Conservation (phyloP, 2,329 filamentous ascomycete species). For the Fusarium pininemorale region DNA sequence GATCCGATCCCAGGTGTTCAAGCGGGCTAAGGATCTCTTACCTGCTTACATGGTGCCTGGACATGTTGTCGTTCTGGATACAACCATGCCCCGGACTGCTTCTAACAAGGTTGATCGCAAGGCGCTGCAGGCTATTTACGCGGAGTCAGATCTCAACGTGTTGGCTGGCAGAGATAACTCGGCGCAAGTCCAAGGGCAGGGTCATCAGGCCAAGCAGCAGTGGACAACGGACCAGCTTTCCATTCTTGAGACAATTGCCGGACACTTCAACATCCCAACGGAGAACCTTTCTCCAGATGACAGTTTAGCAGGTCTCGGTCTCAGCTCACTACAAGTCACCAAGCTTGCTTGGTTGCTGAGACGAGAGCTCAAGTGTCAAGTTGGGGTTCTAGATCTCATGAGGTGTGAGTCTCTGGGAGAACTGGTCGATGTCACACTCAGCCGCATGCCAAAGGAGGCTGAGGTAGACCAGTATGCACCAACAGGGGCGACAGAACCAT, state of each 20-base stretch:
- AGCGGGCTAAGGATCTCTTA: constrained; percentile 4
- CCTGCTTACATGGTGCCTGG: constrained; percentile 26
- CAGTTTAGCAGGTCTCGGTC: constrained; percentile 15
- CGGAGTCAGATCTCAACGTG: not conserved
- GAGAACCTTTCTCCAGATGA: constrained; percentile 1
- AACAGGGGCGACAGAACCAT: not conserved
- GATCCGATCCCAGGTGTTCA: constrained; percentile 10
- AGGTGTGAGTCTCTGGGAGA: constrained; percentile 4
- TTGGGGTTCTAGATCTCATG: constrained; percentile 23
- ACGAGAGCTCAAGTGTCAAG: constrained; percentile 5
- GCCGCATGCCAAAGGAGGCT: not conserved
- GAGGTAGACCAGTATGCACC: accelerated
- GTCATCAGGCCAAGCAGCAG: not conserved
- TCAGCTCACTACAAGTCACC: constrained; percentile 24
- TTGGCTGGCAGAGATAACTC: not conserved
- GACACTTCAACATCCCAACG: constrained; percentile 6
- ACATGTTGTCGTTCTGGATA: constrained; percentile 19
- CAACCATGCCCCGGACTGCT: constrained; percentile 17
- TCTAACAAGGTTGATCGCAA: constrained; percentile 30
- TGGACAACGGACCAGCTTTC: not conserved
- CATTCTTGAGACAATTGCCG: not conserved
- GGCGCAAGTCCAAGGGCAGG: accelerated
- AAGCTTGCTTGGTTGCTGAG: constrained; percentile 17
- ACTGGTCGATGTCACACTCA: not conserved
- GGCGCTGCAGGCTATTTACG: constrained; percentile 10